Percentiles rank a stretch among this genome's conserved stretches.
These are phyloP conservation scores for Puccinia coronata DNA, from an alignment of 1,284 basidiomycete species.

Conservation along the genomic window DNA sequence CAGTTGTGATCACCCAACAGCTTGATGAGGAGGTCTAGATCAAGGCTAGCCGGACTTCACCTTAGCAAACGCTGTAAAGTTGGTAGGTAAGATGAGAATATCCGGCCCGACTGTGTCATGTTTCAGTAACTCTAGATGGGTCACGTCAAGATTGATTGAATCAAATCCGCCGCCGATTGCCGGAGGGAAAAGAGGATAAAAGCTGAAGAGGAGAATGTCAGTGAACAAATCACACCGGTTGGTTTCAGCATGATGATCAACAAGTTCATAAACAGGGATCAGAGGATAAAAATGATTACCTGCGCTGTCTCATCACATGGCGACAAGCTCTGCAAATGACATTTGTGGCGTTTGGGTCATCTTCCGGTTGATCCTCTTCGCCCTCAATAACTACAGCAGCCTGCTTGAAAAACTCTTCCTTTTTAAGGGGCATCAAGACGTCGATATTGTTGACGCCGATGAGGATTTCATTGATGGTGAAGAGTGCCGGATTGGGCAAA, in stretches of 20 bases:
- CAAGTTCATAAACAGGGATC: neutral
- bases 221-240: neutral
- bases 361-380: conserved; percentile 51
- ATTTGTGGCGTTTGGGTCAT: conserved; percentile 66
- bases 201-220: conserved; percentile 64
- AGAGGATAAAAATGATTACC: conserved; percentile 63
- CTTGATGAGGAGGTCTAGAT: too few species aligned
- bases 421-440: conserved; percentile 80
- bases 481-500: conserved; percentile 82
- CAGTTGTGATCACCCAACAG: too few species aligned
- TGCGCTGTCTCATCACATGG: conserved; percentile 80
- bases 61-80: conserved; percentile 47
- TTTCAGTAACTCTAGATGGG: conserved; percentile 53
- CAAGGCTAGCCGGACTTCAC: too few species aligned
- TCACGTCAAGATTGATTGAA: conserved; percentile 72
- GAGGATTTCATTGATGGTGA: conserved; percentile 78
- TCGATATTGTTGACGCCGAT: conserved; percentile 81
- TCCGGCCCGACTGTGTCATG: conserved; percentile 38
- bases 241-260: neutral
- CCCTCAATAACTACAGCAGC: conserved; percentile 59
- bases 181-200: conserved; percentile 91
- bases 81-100: conserved; percentile 46
- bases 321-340: conserved; percentile 75
- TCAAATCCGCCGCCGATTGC: conserved; percentile 68
- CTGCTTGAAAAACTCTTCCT: conserved; percentile 75